A percentile compares a stretch with the other conserved stretches of the same genome.
Conservation (phyloP, 768 basidiomycete species). For the Sporobolomyces roseus region DNA sequence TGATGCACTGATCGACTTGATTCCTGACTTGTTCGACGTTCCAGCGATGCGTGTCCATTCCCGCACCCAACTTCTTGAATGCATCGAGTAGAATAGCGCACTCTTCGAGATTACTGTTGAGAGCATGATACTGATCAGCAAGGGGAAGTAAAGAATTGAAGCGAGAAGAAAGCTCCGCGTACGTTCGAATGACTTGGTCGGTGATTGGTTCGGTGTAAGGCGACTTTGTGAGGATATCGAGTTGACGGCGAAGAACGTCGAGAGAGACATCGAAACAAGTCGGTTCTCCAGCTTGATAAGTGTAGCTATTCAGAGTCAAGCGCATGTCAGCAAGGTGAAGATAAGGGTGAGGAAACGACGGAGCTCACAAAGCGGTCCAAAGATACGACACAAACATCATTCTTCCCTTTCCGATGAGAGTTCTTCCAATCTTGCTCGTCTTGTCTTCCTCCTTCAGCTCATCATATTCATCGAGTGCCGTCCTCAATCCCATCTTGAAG, state of each 20-base stretch:
- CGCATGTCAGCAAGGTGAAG: neutral
- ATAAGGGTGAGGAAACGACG: neutral
- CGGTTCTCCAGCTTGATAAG: constrained; percentile 19
- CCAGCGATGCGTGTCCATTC: neutral
- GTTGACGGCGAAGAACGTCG: constrained; percentile 10
- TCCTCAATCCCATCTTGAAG: constrained; percentile 13
- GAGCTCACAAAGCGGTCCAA: constrained; percentile 30
- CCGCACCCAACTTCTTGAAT: constrained; percentile 28
- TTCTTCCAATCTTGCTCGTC: neutral
- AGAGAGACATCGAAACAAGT: constrained; percentile 5
- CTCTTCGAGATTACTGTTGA: constrained; percentile 29
- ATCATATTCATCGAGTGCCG: constrained; percentile 18
- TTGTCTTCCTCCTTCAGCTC: constrained; percentile 25
- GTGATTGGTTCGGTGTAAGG: constrained; percentile 5
- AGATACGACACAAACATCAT: constrained; percentile 20
- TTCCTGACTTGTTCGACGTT: neutral
- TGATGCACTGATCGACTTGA: constrained; percentile 10
- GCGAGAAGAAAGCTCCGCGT: neutral
- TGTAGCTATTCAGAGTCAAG: constrained; percentile 19
- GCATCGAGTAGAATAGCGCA: constrained; percentile 15
- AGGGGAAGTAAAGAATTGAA: no score
- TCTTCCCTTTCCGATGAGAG: constrained; percentile 9
- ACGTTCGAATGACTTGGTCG: constrained; percentile 30
- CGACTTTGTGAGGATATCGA: constrained; percentile 20
- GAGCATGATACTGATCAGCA: neutral